phyloP scores from a whole-genome alignment of 306 rosid genomes.

The Carpinus viminea region DNA sequence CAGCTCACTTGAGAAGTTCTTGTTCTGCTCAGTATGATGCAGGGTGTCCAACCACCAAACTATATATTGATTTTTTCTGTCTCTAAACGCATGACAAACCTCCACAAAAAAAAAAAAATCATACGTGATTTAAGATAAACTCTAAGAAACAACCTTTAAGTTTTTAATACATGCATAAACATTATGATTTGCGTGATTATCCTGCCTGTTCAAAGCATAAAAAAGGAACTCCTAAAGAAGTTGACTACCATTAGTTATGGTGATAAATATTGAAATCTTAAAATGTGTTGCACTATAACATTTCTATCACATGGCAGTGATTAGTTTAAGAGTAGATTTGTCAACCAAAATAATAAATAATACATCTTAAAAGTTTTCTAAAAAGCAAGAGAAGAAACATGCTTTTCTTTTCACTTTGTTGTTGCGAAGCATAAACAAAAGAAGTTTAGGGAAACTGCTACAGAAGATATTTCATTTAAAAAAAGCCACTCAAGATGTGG shows the following conservation, averaged over 20 bases:
- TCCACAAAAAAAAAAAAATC: slow-evolving; percentile 31
- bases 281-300: background rate
- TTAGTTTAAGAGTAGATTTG: background rate
- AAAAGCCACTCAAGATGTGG: background rate
- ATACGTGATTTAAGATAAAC: slow-evolving; percentile 12
- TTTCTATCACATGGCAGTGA: background rate
- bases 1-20: slow-evolving; percentile 68
- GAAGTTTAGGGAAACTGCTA: background rate
- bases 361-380: background rate
- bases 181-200: background rate
- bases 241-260: background rate
- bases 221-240: background rate
- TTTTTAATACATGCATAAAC: background rate
- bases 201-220: background rate
- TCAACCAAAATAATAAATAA: background rate
- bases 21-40: slow-evolving; percentile 71
- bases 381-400: background rate
- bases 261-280: background rate
- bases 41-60: slow-evolving; percentile 95
- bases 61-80: slow-evolving; percentile 38
- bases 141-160: background rate
- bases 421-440: background rate
- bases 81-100: slow-evolving; percentile 56
- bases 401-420: background rate
- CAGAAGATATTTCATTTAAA: background rate